A percentile compares a stretch with the other conserved stretches of the same genome.
phyloP scores from a whole-genome alignment of 495 filamentous ascomycete genomes.

The Penicillium goetzii region DNA sequence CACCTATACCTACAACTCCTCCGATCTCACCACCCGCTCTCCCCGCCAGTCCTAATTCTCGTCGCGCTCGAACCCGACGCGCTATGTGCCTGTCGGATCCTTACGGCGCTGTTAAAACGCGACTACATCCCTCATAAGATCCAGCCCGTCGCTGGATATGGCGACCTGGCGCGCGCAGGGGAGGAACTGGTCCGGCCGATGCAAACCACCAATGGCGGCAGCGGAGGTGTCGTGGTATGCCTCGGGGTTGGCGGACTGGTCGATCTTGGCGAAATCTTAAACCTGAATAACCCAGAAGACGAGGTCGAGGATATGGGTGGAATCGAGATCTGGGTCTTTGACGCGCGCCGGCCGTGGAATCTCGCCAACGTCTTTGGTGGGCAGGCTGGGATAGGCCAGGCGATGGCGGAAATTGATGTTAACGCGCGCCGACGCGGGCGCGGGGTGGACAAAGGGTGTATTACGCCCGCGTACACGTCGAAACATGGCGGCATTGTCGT shows the following conservation, averaged over 20 bases:
- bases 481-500: slow-evolving; percentile 86
- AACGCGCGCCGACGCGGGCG: slow-evolving; percentile 55
- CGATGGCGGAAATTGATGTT: slow-evolving; percentile 51
- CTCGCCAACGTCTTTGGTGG: slow-evolving; percentile 89
- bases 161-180: slow-evolving; percentile 78
- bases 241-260: slow-evolving; percentile 90
- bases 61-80: slow-evolving; percentile 94
- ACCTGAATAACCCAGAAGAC: slow-evolving; percentile 57
- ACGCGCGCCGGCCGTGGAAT: slow-evolving; percentile 93
- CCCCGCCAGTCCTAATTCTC: slow-evolving; percentile 88
- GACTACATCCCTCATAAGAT: slow-evolving; percentile 99
- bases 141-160: slow-evolving; percentile 90
- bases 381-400: slow-evolving; percentile 50
- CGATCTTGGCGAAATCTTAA: slow-evolving; percentile 75
- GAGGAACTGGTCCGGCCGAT: slow-evolving; percentile 77
- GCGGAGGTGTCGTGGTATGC: slow-evolving; percentile 86
- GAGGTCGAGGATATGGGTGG: slow-evolving; percentile 66
- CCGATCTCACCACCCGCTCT: slow-evolving; percentile 76
- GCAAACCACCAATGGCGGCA: slow-evolving; percentile 77
- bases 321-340: slow-evolving; percentile 93
- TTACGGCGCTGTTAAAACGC: slow-evolving; percentile 86
- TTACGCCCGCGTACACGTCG: slow-evolving; percentile 69
- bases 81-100: slow-evolving; percentile 91
- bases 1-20: slow-evolving; percentile 89
- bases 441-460: slow-evolving; percentile 65